Evolutionary conservation across 352 stramenopile genomes (phyloP).

Genomic region (Globisporangium echinulatum): DNA sequence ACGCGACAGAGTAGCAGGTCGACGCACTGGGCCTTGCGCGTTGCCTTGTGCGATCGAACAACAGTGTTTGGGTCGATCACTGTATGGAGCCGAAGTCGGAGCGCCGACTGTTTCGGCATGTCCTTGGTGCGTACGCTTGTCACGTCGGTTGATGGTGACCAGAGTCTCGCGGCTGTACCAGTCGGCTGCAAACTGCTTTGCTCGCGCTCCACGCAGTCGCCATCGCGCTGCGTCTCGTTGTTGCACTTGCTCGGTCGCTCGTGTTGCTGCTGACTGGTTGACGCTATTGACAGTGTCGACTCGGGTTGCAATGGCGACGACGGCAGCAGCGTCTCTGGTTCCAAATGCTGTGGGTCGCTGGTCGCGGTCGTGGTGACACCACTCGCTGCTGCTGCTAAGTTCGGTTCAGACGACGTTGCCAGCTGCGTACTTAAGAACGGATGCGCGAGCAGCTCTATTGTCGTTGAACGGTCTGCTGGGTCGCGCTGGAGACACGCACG

Average conservation of each 20-base stretch:
- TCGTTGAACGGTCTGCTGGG: constrained; percentile 70
- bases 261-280: constrained; percentile 4
- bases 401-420: background rate
- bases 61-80: too few species aligned
- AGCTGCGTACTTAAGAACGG: constrained; percentile 66
- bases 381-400: background rate
- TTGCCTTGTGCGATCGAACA: too few species aligned
- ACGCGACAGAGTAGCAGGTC: too few species aligned
- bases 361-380: constrained; percentile 3
- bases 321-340: background rate
- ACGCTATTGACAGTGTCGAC: background rate
- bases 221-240: background rate
- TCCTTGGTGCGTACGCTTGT: too few species aligned
- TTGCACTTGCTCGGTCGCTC: constrained; percentile 7
- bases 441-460: constrained; percentile 86
- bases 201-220: too few species aligned
- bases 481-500: constrained; percentile 58
- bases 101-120: too few species aligned
- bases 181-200: too few species aligned
- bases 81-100: too few species aligned
- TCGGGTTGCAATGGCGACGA: too few species aligned
- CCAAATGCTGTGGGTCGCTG: background rate
- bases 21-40: too few species aligned
- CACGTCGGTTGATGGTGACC: too few species aligned
- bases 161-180: too few species aligned